Conservation (phyloP, 2,329 filamentous ascomycete genomes). For the Coleophoma crateriformis region DNA sequence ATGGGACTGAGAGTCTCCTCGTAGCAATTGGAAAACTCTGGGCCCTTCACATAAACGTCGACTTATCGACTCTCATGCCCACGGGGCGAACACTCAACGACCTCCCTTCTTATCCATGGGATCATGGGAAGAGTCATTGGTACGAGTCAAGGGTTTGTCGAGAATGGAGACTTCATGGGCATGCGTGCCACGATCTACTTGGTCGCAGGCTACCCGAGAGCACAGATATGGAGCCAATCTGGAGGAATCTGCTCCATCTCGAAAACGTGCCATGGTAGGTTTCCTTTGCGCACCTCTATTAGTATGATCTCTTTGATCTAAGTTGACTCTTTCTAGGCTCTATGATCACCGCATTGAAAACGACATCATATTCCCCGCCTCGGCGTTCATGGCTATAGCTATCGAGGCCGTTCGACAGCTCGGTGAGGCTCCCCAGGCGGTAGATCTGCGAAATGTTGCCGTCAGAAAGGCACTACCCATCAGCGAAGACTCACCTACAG, state of each 20-base stretch:
- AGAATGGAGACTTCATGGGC: neutral
- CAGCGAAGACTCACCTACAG: too few species aligned
- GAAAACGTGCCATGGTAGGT: constrained; percentile 21
- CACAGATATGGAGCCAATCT: constrained; percentile 13
- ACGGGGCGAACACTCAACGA: neutral
- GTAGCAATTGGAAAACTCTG: constrained; percentile 1
- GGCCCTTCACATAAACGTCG: neutral
- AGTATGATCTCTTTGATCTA: too few species aligned
- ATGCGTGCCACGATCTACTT: constrained; percentile 9
- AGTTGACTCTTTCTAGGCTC: too few species aligned
- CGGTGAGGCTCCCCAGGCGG: too few species aligned
- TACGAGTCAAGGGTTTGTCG: constrained; percentile 29
- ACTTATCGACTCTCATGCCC: constrained; percentile 31
- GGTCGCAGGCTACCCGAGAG: constrained; percentile 15
- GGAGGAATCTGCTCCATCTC: constrained; percentile 20
- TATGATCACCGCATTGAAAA: constrained; percentile 16
- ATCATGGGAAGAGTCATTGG: constrained; percentile 44
- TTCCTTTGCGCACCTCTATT: too few species aligned
- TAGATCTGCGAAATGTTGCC: too few species aligned
- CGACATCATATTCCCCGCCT: constrained; percentile 18
- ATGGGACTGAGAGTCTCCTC: neutral
- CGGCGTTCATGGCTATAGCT: constrained; percentile 23
- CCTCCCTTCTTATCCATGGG: constrained; percentile 47
- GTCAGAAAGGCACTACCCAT: too few species aligned
- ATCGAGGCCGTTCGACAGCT: constrained; percentile 17